Percentiles rank a stretch among this genome's conserved stretches.
Evolutionary conservation across 768 basidiomycete genomes (phyloP).

Genomic region (Leucocoprinus birnbaumii): DNA sequence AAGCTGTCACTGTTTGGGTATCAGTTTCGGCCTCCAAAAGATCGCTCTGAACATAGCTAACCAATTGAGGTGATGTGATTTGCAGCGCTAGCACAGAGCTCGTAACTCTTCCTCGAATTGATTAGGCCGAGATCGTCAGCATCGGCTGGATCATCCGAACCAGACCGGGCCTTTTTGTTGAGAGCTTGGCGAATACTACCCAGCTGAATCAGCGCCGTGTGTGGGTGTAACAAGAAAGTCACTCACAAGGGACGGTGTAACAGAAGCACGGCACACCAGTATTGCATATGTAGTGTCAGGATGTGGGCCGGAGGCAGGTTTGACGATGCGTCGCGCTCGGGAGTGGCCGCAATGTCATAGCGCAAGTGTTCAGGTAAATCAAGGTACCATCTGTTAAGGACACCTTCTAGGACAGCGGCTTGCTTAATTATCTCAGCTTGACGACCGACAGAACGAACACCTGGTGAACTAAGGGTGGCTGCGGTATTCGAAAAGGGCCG

Average conservation of each 20-base stretch:
- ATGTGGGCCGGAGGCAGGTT: constrained; percentile 40
- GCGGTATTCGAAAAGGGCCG: constrained; percentile 30
- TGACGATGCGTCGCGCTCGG: constrained; percentile 35
- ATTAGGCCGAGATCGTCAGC: constrained; percentile 54
- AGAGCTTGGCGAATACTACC: constrained; percentile 39
- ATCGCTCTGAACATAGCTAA: constrained; percentile 22
- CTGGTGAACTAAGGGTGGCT: neutral
- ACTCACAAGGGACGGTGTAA: constrained; percentile 80
- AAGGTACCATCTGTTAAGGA: constrained; percentile 73
- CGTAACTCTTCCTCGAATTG: constrained; percentile 61
- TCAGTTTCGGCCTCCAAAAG: neutral
- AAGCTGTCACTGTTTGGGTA: constrained; percentile 49
- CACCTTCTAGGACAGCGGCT: constrained; percentile 51
- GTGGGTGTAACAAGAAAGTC: constrained; percentile 6
- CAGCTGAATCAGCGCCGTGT: constrained; percentile 10
- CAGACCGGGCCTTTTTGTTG: constrained; percentile 35
- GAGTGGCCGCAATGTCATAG: constrained; percentile 43
- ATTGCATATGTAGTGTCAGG: constrained; percentile 80
- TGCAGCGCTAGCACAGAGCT: constrained; percentile 74
- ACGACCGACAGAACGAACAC: constrained; percentile 34
- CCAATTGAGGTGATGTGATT: constrained; percentile 74
- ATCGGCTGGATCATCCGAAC: constrained; percentile 41
- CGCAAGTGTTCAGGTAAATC: constrained; percentile 68
- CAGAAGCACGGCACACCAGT: constrained; percentile 76
- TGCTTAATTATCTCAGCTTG: constrained; percentile 38